Evolutionary conservation across 2,329 filamentous ascomycete genomes (phyloP), one percentile per base, ranked within the genome.

Genomic region (Sporothrix phasma): DNA sequence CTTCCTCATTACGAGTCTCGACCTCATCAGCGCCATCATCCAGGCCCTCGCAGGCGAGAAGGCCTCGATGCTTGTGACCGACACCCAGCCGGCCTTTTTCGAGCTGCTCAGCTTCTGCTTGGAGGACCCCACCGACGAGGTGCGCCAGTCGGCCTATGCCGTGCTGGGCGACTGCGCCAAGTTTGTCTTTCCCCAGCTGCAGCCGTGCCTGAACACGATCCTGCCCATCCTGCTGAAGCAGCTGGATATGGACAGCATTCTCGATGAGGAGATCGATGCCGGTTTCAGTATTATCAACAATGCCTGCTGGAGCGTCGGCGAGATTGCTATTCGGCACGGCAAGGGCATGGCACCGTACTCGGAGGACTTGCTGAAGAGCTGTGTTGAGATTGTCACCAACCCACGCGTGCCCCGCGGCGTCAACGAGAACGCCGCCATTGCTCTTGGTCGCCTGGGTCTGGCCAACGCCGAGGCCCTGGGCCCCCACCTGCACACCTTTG

Each of bases 221-320:
- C 78, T 97, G 72, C 89, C 90, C 0, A 86, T 93, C 58, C 78
- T 97, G n/a, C 83, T 97, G 68, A 85, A 86, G 70, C 92, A 97
- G 73, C 84, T 99, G 31, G 92, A 97, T 69, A 79, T 96, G 69
- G 88, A 92, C 66, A 81, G 81, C 63, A 83, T 92, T 60, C 76
- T 85, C 19, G 88, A 92, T 66, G 90, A 95, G 69, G 89, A 92
- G 66, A 86, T 91, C 54, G 90, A 96, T 68, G 88, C 85, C 19
- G 88, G 87, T 15, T 97, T 96, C 74, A 91, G 92, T 66, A 92
- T 97, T 34, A 87, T 97, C 66, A 99, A 97, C 81, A 99, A 99
- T 73, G 93, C 94, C 24, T 97, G 93, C 77, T 99, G 94, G 94
- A 95, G 92, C 6, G 87, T 87, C 26, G 94, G 94, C 47, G 94